phyloP scores from a whole-genome alignment of 2,329 filamentous ascomycete species.

The Didymella sp. region DNA sequence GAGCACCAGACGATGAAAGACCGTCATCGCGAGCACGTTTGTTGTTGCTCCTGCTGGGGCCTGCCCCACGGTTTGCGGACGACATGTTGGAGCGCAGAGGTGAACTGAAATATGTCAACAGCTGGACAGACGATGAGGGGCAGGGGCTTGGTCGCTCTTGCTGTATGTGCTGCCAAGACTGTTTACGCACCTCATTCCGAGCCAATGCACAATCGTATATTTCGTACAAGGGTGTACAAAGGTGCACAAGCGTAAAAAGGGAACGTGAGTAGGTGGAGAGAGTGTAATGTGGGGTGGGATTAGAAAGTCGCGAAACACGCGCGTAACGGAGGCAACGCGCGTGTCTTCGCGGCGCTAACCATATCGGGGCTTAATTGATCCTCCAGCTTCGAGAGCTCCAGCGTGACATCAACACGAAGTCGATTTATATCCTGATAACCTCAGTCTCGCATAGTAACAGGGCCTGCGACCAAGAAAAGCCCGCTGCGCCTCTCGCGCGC shows the following conservation, averaged over 20 bases:
- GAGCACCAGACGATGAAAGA: slow-evolving; percentile 61
- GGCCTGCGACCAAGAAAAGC: background rate
- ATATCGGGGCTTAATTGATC: slow-evolving; percentile 17
- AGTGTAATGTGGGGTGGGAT: slow-evolving; percentile 14
- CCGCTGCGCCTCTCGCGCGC: background rate
- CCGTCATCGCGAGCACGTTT: slow-evolving; percentile 71
- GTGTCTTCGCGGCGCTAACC: slow-evolving; percentile 20
- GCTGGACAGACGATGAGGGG: slow-evolving; percentile 29
- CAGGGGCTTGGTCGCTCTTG: slow-evolving; percentile 17
- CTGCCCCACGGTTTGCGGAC: slow-evolving; percentile 79
- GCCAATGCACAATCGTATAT: slow-evolving; percentile 13
- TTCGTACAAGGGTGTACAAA: slow-evolving; percentile 11
- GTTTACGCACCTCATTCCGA: slow-evolving; percentile 33
- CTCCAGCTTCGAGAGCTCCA: background rate
- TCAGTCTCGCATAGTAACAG: background rate
- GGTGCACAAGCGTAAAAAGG: slow-evolving; percentile 7
- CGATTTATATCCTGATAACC: background rate
- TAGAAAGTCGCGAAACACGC: slow-evolving; percentile 14
- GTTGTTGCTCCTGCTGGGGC: slow-evolving; percentile 63
- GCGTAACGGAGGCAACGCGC: slow-evolving; percentile 17
- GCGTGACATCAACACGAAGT: background rate
- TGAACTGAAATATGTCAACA: slow-evolving; percentile 64
- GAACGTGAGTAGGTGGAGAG: slow-evolving; percentile 15
- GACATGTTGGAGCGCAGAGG: slow-evolving; percentile 81
- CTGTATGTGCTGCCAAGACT: slow-evolving; percentile 1